Conservation (phyloP, 345 rosid genomes). For the Schrenkiella parvula region DNA sequence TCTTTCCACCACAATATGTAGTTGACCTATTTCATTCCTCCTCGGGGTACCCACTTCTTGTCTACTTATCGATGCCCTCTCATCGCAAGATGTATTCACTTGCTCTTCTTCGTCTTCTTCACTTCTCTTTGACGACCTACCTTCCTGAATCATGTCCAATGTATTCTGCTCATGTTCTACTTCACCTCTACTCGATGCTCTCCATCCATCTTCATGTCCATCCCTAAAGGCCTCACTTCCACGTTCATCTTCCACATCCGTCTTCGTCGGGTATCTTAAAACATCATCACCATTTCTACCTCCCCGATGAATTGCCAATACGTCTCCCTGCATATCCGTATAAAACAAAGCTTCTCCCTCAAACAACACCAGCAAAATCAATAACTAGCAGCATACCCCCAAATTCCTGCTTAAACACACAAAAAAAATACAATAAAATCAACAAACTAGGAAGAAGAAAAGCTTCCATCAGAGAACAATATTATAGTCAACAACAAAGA, state of each 20-base stretch:
- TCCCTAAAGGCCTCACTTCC: neutral
- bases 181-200: neutral
- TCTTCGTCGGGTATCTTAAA: conserved; percentile 15
- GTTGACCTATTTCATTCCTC: neutral
- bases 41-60: neutral
- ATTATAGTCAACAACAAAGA: neutral
- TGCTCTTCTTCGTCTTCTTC: neutral
- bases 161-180: neutral
- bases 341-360: neutral
- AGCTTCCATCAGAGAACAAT: neutral
- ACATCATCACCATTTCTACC: conserved; percentile 15
- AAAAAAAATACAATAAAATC: neutral
- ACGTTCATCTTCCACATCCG: conserved; percentile 8
- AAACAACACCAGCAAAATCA: conserved; percentile 20
- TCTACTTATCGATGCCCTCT: conserved; percentile 1
- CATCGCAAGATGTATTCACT: conserved; percentile 10
- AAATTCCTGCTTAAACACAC: neutral
- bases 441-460: neutral
- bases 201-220: conserved; percentile 30
- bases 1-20: neutral
- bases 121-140: neutral
- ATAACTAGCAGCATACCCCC: neutral
- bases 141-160: neutral
- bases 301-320: conserved; percentile 29
- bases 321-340: conserved; percentile 29